Conservation (phyloP, 345 rosid genomes). For the Eucalyptus cloeziana region DNA sequence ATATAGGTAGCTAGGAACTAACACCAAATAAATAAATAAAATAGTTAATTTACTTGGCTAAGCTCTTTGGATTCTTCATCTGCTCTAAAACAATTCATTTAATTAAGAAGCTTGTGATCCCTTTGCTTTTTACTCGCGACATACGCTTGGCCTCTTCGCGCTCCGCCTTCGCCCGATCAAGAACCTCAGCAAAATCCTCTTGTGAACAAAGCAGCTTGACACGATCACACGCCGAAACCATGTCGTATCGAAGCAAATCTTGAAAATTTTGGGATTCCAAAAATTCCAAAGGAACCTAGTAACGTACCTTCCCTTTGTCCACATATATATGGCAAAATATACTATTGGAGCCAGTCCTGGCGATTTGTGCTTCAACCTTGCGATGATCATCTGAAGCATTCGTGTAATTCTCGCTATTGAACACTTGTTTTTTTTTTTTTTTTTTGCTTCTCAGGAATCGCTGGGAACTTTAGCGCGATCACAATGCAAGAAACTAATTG, state of each 20-base stretch:
- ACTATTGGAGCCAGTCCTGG: neutral
- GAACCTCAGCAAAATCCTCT: neutral
- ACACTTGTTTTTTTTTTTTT: neutral
- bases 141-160: neutral
- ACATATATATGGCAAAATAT: neutral
- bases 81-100: neutral
- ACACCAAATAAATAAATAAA: neutral
- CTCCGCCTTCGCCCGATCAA: neutral
- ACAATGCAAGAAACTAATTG: neutral
- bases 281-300: neutral
- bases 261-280: neutral
- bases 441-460: neutral
- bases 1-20: neutral
- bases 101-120: neutral
- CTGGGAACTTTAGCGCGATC: neutral
- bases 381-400: neutral
- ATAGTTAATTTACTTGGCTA: neutral
- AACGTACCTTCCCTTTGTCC: neutral
- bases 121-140: neutral
- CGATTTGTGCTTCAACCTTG: neutral
- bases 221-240: neutral
- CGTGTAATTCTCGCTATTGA: neutral
- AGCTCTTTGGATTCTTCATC: neutral
- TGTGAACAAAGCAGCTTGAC: neutral
- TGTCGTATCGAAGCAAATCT: neutral